These are phyloP conservation scores for Rhizopus arrhizus DNA, from an alignment of 371 early-diverging fungal species.

Conservation along the genomic window DNA sequence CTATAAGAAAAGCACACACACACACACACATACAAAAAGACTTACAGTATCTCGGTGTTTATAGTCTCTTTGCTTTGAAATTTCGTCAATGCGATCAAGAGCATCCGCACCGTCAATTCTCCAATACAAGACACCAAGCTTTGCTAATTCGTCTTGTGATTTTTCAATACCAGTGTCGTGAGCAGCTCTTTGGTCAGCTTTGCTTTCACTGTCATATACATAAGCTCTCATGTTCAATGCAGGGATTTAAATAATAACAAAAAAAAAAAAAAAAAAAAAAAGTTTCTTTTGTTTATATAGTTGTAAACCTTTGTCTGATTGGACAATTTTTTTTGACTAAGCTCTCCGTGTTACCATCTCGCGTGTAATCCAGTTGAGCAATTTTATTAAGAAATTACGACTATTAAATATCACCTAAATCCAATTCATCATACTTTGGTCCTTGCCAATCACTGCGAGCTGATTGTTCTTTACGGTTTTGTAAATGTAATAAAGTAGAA, in stretches of 20 bases:
- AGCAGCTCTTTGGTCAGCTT: slow-evolving; percentile 63
- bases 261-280: slow-evolving; percentile 6
- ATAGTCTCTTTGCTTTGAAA: slow-evolving; percentile 79
- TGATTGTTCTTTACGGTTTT: slow-evolving; percentile 34
- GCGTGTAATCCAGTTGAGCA: too few species aligned
- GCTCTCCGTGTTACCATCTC: too few species aligned
- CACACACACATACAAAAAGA: not conserved
- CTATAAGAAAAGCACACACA: not conserved
- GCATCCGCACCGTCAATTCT: slow-evolving; percentile 59
- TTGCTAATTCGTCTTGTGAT: slow-evolving; percentile 65
- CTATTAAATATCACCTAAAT: slow-evolving; percentile 27
- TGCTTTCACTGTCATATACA: slow-evolving; percentile 58
- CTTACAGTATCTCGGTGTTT: slow-evolving; percentile 86
- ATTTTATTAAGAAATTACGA: not conserved
- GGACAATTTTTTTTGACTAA: not conserved
- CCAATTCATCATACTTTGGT: slow-evolving; percentile 31
- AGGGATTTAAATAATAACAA: not conserved
- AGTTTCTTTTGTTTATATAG: not conserved
- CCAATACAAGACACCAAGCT: slow-evolving; percentile 77
- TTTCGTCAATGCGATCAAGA: slow-evolving; percentile 63
- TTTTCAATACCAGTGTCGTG: slow-evolving; percentile 73
- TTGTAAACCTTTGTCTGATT: not conserved
- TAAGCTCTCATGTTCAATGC: slow-evolving; percentile 64
- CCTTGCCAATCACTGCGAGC: slow-evolving; percentile 26
- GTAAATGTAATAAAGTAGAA: slow-evolving; percentile 61